Percentiles rank a stretch among this genome's conserved stretches.
Evolutionary conservation across 2,329 filamentous ascomycete species (phyloP).

Genomic region (Scedosporium aurantiacum): DNA sequence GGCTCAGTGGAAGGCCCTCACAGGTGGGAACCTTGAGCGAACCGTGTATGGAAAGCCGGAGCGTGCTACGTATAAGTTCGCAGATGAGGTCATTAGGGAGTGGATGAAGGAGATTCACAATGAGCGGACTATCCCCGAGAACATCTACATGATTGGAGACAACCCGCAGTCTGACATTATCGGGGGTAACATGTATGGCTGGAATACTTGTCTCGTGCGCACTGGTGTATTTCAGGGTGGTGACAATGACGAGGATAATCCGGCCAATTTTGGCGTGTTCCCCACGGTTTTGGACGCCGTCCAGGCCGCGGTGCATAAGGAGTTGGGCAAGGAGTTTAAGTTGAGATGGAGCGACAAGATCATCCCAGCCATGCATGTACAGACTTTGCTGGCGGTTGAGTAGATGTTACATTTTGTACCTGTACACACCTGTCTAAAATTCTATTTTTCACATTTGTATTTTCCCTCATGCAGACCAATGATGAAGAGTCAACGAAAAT

Average conservation of each 20-base stretch:
- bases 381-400: background rate
- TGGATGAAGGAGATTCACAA: conserved; percentile 70
- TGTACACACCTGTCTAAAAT: no score
- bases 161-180: conserved; percentile 84
- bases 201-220: conserved; percentile 70
- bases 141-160: conserved; percentile 91
- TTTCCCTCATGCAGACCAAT: no score
- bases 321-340: conserved; percentile 64
- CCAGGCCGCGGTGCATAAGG: conserved; percentile 47
- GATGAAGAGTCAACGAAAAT: no score
- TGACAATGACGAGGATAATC: conserved; percentile 66
- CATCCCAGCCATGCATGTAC: conserved; percentile 52
- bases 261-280: conserved; percentile 68
- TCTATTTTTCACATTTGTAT: no score
- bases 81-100: conserved; percentile 60
- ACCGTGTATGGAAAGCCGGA: conserved; percentile 77
- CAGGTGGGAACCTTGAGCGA: conserved; percentile 50
- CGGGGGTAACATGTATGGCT: conserved; percentile 77
- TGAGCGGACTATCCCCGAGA: conserved; percentile 45
- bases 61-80: conserved; percentile 68
- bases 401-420: background rate
- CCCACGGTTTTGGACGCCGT: conserved; percentile 62
- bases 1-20: conserved; percentile 68
- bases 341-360: conserved; percentile 61
- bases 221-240: conserved; percentile 71